Percentiles rank a stretch among this genome's conserved stretches.
Conservation (phyloP, 2,329 filamentous ascomycete species). For the Trichoderma lentiforme region DNA sequence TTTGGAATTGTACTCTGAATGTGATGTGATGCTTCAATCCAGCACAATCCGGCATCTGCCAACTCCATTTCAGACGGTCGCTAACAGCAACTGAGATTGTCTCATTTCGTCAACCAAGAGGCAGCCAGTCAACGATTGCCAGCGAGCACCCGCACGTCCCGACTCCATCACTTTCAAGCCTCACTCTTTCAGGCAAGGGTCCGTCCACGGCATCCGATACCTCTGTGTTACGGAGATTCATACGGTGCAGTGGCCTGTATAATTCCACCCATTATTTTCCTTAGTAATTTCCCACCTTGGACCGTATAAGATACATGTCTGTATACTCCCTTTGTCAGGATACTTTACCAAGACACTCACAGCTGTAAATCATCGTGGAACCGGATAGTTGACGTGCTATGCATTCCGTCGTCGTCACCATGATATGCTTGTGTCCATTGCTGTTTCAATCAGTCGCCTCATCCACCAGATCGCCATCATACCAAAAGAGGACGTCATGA, state of each 20-base stretch:
- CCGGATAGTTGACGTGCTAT: not conserved
- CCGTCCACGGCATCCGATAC: not conserved
- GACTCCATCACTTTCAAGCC: not conserved
- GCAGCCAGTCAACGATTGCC: not conserved
- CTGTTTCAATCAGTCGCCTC: not conserved
- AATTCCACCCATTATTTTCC: not conserved
- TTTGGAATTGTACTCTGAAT: not conserved
- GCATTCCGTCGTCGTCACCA: not conserved
- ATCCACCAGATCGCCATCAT: not conserved
- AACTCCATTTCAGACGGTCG: not conserved
- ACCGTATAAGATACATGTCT: not conserved
- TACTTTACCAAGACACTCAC: not conserved
- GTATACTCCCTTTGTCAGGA: not conserved
- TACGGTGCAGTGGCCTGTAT: not conserved
- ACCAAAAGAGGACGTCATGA: slow-evolving; percentile 12
- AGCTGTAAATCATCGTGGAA: not conserved
- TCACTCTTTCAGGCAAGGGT: not conserved
- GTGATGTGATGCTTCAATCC: not conserved
- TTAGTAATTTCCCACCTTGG: not conserved
- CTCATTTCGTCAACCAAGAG: not conserved
- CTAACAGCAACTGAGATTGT: not conserved
- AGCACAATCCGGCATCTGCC: not conserved
- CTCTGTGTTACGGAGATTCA: not conserved
- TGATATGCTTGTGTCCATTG: not conserved
- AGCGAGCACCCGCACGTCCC: not conserved